A percentile compares a stretch with the other conserved stretches of the same genome.
These are phyloP conservation scores for Neoarthrinium moseri DNA, from an alignment of 2,329 filamentous ascomycete species.

Conservation along the genomic window DNA sequence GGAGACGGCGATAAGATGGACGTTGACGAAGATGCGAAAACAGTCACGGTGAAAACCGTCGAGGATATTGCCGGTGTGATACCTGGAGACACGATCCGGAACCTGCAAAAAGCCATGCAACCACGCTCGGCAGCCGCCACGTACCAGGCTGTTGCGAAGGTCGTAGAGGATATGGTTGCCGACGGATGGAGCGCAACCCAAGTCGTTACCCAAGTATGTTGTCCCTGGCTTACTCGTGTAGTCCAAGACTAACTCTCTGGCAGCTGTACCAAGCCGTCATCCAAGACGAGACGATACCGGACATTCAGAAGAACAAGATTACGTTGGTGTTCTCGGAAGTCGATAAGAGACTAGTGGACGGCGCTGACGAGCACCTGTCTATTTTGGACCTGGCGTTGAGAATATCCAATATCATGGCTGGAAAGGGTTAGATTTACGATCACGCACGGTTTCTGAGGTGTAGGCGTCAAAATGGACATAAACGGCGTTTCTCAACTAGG, in stretches of 20 bases:
- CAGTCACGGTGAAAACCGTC: constrained; percentile 74
- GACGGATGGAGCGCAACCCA: constrained; percentile 97
- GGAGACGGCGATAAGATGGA: constrained; percentile 53
- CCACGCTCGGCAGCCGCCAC: constrained; percentile 62
- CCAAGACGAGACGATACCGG: constrained; percentile 79
- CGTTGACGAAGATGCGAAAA: constrained; percentile 59
- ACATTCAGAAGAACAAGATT: constrained; percentile 87
- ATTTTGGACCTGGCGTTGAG: constrained; percentile 82
- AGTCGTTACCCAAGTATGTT: constrained; percentile 71
- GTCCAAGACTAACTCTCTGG: constrained; percentile 5
- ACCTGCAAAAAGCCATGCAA: constrained; percentile 72
- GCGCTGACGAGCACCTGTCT: constrained; percentile 90
- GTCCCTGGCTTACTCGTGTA: background rate
- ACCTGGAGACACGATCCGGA: constrained; percentile 69
- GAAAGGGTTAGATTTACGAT: constrained; percentile 26
- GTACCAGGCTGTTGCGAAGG: constrained; percentile 73
- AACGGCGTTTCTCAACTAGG: constrained; percentile 22
- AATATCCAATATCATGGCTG: constrained; percentile 70
- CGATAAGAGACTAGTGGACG: constrained; percentile 92
- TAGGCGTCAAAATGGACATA: constrained; percentile 23
- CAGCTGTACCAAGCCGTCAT: constrained; percentile 81
- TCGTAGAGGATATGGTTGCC: constrained; percentile 87
- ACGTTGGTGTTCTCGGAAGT: constrained; percentile 87
- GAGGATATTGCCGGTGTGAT: constrained; percentile 98
- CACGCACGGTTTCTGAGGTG: background rate